These are phyloP conservation scores for Golubevia sp. DNA, from an alignment of 1,284 basidiomycete genomes.

Conservation along the genomic window DNA sequence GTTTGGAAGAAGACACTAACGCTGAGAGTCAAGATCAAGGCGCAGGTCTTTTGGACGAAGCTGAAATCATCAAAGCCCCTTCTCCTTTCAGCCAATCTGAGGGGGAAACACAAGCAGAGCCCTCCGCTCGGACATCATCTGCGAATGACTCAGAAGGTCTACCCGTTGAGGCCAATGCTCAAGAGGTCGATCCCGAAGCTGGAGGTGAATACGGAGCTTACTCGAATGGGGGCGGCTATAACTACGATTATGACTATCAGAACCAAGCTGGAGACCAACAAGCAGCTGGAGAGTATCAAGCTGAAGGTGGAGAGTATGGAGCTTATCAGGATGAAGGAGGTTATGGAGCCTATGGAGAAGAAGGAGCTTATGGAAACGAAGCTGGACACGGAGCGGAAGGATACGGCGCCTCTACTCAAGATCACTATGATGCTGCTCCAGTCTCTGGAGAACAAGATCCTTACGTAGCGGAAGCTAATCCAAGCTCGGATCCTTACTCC, in stretches of 20 bases:
- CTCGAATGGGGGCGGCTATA: background rate
- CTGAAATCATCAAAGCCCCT: background rate
- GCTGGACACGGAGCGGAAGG: constrained; percentile 5
- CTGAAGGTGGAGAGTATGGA: background rate
- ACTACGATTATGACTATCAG: constrained; percentile 1
- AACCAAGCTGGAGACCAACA: background rate
- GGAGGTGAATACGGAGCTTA: constrained; percentile 2
- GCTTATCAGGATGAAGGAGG: constrained; percentile 1
- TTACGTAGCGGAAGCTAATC: background rate
- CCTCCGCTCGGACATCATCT: background rate
- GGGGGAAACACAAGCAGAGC: constrained; percentile 7
- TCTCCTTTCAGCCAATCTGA: constrained; percentile 15
- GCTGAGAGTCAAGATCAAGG: background rate
- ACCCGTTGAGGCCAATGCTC: background rate
- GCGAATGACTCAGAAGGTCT: background rate
- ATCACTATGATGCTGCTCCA: background rate
- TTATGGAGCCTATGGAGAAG: background rate
- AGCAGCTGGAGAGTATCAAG: constrained; percentile 2
- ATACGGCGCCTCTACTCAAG: background rate
- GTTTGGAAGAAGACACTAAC: background rate
- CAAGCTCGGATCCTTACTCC: background rate
- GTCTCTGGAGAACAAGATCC: background rate
- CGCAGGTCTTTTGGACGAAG: background rate
- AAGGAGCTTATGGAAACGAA: background rate
- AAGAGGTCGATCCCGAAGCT: constrained; percentile 3